These are phyloP conservation scores for Canariomyces notabilis DNA, from an alignment of 2,329 filamentous ascomycete species.

Conservation along the genomic window DNA sequence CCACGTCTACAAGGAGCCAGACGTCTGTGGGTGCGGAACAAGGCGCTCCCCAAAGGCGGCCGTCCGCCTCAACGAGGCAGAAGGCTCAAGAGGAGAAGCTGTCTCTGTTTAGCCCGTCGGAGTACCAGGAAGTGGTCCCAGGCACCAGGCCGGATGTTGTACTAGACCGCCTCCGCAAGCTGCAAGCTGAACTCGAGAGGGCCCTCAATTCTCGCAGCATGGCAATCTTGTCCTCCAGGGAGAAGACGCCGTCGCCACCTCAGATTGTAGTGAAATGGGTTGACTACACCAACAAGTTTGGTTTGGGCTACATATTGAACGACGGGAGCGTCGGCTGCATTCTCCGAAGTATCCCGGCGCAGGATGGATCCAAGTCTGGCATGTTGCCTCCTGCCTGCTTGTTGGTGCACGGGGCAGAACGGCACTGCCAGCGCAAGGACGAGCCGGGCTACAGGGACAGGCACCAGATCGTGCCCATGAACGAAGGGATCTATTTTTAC, in stretches of 20 bases:
- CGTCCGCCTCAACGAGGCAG: conserved; percentile 8
- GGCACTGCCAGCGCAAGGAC: conserved; percentile 59
- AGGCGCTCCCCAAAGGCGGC: conserved; percentile 20
- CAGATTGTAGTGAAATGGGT: conserved; percentile 75
- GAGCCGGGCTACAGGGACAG: conserved; percentile 53
- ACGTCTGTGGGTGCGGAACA: conserved; percentile 7
- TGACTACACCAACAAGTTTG: conserved; percentile 83
- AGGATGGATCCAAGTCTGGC: conserved; percentile 44
- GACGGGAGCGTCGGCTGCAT: conserved; percentile 76
- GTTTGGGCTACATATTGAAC: conserved; percentile 76
- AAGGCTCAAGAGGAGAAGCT: conserved; percentile 31
- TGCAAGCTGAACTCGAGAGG: conserved; percentile 58
- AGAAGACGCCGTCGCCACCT: conserved; percentile 51
- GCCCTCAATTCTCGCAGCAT: conserved; percentile 59
- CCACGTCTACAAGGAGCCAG: conserved; percentile 13
- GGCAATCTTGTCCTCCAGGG: conserved; percentile 54
- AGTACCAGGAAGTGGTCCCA: conserved; percentile 45
- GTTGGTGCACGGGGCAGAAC: conserved; percentile 65
- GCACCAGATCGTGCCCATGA: conserved; percentile 60
- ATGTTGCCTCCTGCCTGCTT: conserved; percentile 65
- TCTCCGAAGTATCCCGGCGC: conserved; percentile 50
- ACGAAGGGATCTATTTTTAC: conserved; percentile 64
- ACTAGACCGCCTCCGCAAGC: conserved; percentile 48
- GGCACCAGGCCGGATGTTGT: conserved; percentile 55
- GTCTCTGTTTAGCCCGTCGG: conserved; percentile 52